phyloP scores from a whole-genome alignment of 2,329 filamentous ascomycete species.

The Dothideomycetes sp. region DNA sequence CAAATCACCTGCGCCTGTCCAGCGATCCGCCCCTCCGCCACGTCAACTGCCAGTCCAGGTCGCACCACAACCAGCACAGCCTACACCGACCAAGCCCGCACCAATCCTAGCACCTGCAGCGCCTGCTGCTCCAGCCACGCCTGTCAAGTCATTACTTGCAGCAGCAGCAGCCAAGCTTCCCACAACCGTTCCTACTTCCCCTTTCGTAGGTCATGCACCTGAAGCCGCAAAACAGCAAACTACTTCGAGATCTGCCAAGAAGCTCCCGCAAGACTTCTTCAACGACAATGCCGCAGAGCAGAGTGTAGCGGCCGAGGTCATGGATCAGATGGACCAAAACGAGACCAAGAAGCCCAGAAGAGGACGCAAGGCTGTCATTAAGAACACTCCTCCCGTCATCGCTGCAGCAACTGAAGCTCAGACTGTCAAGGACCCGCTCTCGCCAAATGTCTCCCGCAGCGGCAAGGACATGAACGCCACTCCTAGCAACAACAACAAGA shows the following conservation, averaged over 20 bases:
- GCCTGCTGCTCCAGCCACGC: slow-evolving; percentile 30
- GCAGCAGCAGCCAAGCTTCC: slow-evolving; percentile 24
- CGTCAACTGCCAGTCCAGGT: slow-evolving; percentile 5
- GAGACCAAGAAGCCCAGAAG: slow-evolving; percentile 34
- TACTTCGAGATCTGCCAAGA: not conserved
- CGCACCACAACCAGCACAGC: not conserved
- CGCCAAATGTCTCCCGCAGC: slow-evolving; percentile 21
- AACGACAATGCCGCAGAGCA: slow-evolving; percentile 1
- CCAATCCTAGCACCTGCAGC: slow-evolving; percentile 2
- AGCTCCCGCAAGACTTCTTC: not conserved
- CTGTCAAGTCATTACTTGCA: slow-evolving; percentile 28
- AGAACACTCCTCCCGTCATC: not conserved
- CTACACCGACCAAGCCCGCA: too few species aligned
- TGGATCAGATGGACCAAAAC: slow-evolving; percentile 10
- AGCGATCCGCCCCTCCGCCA: too few species aligned
- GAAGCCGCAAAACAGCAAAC: slow-evolving; percentile 13
- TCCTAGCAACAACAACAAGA: slow-evolving; percentile 34
- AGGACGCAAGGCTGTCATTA: slow-evolving; percentile 16
- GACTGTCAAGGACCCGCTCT: slow-evolving; percentile 9
- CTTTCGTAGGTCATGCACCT: slow-evolving; percentile 24
- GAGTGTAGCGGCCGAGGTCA: not conserved
- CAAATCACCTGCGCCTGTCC: slow-evolving; percentile 21
- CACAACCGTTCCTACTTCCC: slow-evolving; percentile 20
- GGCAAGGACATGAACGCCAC: slow-evolving; percentile 26
- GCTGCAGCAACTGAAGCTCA: slow-evolving; percentile 19